Conservation (phyloP, 495 filamentous ascomycete species). For the Penicillium daleae region DNA sequence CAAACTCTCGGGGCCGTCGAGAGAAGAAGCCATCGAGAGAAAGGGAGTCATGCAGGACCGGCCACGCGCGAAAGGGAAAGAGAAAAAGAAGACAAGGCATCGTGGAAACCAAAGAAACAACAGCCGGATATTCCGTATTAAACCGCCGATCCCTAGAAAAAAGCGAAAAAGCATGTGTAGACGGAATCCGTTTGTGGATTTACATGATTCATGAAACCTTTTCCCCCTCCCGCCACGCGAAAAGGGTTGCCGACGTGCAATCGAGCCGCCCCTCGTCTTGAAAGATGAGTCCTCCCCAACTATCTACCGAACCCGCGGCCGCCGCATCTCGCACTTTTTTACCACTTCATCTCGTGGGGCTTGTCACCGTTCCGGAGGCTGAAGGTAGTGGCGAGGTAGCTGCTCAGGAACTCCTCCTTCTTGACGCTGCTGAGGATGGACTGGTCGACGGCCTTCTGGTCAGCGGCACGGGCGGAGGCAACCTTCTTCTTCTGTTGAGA, state of each 20-base stretch:
- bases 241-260: conserved; percentile 44
- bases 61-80: conserved; percentile 36
- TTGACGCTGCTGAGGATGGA: conserved; percentile 87
- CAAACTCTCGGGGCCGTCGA: conserved; percentile 8
- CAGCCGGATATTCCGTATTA: conserved; percentile 43
- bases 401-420: conserved; percentile 86
- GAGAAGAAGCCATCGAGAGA: conserved; percentile 1
- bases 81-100: conserved; percentile 21
- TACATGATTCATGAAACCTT: conserved; percentile 49
- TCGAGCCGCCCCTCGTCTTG: conserved; percentile 47
- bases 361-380: conserved; percentile 96
- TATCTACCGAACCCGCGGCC: conserved; percentile 55
- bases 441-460: conserved; percentile 98
- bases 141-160: conserved; percentile 39
- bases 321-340: conserved; percentile 52
- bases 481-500: conserved; percentile 88
- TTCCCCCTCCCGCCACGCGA: conserved; percentile 37
- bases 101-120: conserved; percentile 40
- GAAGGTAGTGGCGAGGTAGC: conserved; percentile 91
- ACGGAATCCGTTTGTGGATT: conserved; percentile 46
- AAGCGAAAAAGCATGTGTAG: conserved; percentile 30
- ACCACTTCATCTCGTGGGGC: conserved; percentile 97
- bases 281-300: conserved; percentile 47
- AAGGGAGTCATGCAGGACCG: conserved; percentile 39
- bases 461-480: conserved; percentile 82